Conservation (phyloP, 2,329 filamentous ascomycete species). For the Talaromyces sp. region DNA sequence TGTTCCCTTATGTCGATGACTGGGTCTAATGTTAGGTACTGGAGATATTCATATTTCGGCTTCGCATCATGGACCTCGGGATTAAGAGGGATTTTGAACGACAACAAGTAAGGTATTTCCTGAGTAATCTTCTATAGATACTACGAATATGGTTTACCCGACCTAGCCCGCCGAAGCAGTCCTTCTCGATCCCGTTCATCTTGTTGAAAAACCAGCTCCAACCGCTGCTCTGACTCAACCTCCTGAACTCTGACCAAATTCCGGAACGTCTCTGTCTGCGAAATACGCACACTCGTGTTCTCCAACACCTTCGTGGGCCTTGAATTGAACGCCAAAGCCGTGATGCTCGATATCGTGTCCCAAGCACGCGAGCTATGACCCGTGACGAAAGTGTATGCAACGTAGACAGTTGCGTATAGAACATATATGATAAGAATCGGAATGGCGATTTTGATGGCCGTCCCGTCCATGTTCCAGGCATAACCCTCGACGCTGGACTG, state of each 20-base stretch:
- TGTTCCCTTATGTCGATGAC: too few relatives aligned
- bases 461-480: slow-evolving; percentile 13
- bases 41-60: too few relatives aligned
- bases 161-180: background rate
- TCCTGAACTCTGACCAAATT: slow-evolving; percentile 12
- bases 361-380: slow-evolving; percentile 8
- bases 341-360: slow-evolving; percentile 6
- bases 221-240: slow-evolving; percentile 5
- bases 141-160: background rate
- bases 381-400: background rate
- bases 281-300: slow-evolving; percentile 10
- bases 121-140: too few relatives aligned
- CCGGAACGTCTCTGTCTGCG: slow-evolving; percentile 8
- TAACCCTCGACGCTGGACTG: slow-evolving; percentile 2
- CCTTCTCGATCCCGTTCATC: slow-evolving; percentile 4
- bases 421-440: slow-evolving; percentile 9
- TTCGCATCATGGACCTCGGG: too few relatives aligned
- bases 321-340: slow-evolving; percentile 15
- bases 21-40: too few relatives aligned
- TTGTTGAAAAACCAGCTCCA: slow-evolving; percentile 13
- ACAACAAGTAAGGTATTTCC: too few relatives aligned
- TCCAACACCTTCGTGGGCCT: slow-evolving; percentile 6
- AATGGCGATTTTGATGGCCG: slow-evolving; percentile 11
- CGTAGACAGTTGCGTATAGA: slow-evolving; percentile 5
- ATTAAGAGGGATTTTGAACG: too few relatives aligned